Percentiles rank a stretch among this genome's conserved stretches.
Evolutionary conservation across 768 basidiomycete genomes (phyloP).

Genomic region (Tricholoma sp.): DNA sequence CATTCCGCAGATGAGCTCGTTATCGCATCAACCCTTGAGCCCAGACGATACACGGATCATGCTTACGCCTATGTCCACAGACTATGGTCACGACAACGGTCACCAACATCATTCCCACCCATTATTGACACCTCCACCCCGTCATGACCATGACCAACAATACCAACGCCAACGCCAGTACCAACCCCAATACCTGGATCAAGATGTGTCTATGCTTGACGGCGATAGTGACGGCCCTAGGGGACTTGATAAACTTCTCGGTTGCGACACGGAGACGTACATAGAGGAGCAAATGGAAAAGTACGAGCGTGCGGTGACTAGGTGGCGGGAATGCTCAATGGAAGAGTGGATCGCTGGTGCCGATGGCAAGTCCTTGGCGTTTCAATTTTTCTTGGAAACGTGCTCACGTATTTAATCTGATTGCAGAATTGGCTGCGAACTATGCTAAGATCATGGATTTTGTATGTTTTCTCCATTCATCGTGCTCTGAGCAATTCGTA

Average conservation of each 20-base stretch:
- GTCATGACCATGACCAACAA: neutral
- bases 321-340: constrained; percentile 45
- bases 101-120: constrained; percentile 5
- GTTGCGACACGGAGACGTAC: constrained; percentile 38
- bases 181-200: neutral
- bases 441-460: constrained; percentile 45
- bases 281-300: constrained; percentile 34
- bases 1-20: constrained; percentile 2
- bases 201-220: neutral
- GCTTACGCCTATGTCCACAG: constrained; percentile 1
- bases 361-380: constrained; percentile 30
- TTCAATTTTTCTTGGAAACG: neutral
- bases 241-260: constrained; percentile 35
- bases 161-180: neutral
- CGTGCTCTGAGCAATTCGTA: neutral
- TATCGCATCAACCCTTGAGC: constrained; percentile 3
- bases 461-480: constrained; percentile 26
- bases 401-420: neutral
- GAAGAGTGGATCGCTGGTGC: constrained; percentile 55
- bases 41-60: neutral
- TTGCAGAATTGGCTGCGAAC: constrained; percentile 35
- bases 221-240: constrained; percentile 1
- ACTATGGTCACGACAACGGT: neutral
- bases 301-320: constrained; percentile 39
- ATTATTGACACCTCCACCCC: neutral